Evolutionary conservation across 257 asterid species (phyloP), one percentile per base, ranked within the genome.

Genomic region (Buddleja alternifolia): DNA sequence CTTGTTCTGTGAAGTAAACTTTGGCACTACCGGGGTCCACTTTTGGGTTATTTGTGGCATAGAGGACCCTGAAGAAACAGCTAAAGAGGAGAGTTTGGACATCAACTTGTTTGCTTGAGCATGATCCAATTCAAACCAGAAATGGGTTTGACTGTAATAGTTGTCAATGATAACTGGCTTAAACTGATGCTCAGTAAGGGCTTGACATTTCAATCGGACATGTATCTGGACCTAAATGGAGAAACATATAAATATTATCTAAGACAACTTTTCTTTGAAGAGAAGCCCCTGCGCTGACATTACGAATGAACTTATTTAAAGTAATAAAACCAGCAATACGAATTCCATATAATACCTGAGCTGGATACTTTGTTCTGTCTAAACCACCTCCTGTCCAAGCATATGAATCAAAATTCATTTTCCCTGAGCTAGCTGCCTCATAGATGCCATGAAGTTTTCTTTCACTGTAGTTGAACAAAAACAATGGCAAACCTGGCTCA

Each of bases 41-140:
- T 51, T 61, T 36, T 74, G 85, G 20, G 55, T 55, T 56, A 57
- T 68, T 36, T 55, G 77, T 42, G 76, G 75, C 64, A 59, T 10
- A 66, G 64, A n/a, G 37, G 73, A 39, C 66, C 90, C 66, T 0
- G 95, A 72, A 70, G 83, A 74, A 71, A 71, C 59, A 66, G 84
- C 82, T 59, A 53, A 46, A 56, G 90, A 68, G 46, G 87, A 81
- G 71, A 93, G 63, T 56, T 74, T 80, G 74, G 94, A 77, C 19
- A 79, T 65, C 79, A 93, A 75, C 70, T 81, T 88, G 77, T 70
- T 80, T 24, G 96, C 73, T 80, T 92, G 98, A 75, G 81, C 63
- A 73, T 86, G 92, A 76, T 93, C 98, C 77, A 93, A 79, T 83
- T 93, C 97, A 78, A 90, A 90, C 84, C 88, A 79, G 88, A 93